phyloP scores from a whole-genome alignment of 2,329 filamentous ascomycete genomes.

The Coniella lustricola region DNA sequence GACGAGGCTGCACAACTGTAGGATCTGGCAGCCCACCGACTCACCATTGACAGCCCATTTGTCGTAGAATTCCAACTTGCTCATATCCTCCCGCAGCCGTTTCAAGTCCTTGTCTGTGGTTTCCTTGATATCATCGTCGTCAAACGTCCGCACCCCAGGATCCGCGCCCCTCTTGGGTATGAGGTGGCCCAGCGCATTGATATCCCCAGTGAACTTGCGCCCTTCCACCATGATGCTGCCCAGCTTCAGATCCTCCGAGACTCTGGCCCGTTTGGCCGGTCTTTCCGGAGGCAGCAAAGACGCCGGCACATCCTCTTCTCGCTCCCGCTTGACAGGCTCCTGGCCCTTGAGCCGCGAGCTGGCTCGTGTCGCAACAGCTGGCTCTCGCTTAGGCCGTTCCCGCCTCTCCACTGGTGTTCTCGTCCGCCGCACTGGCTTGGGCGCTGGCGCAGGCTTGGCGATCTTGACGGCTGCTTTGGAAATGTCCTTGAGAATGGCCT shows the following conservation, averaged over 20 bases:
- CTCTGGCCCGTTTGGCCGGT: conserved; percentile 48
- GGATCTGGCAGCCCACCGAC: conserved; percentile 22
- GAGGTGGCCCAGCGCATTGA: conserved; percentile 59
- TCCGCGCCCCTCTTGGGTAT: conserved; percentile 58
- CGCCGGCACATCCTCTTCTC: conserved; percentile 20
- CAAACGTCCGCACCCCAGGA: conserved; percentile 79
- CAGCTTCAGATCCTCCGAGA: conserved; percentile 57
- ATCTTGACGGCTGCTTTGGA: conserved; percentile 63
- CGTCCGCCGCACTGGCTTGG: conserved; percentile 26
- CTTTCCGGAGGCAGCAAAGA: conserved; percentile 8
- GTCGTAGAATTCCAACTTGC: conserved; percentile 69
- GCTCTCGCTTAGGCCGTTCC: conserved; percentile 41
- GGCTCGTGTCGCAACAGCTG: conserved; percentile 44
- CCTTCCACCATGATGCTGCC: conserved; percentile 75
- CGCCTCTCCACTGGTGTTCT: conserved; percentile 29
- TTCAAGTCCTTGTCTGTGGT: conserved; percentile 72
- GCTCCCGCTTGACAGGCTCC: conserved; percentile 41
- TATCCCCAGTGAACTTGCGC: conserved; percentile 62
- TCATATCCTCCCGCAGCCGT: conserved; percentile 69
- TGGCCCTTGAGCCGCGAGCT: conserved; percentile 51
- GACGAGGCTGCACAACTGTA: too few species aligned
- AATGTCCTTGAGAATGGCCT: conserved; percentile 71
- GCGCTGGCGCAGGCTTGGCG: conserved; percentile 15
- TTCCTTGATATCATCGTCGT: conserved; percentile 71
- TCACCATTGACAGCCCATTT: conserved; percentile 73